Evolutionary conservation across 257 asterid species (phyloP), one percentile per base, ranked within the genome.

Genomic region (Solanum verrucosum): DNA sequence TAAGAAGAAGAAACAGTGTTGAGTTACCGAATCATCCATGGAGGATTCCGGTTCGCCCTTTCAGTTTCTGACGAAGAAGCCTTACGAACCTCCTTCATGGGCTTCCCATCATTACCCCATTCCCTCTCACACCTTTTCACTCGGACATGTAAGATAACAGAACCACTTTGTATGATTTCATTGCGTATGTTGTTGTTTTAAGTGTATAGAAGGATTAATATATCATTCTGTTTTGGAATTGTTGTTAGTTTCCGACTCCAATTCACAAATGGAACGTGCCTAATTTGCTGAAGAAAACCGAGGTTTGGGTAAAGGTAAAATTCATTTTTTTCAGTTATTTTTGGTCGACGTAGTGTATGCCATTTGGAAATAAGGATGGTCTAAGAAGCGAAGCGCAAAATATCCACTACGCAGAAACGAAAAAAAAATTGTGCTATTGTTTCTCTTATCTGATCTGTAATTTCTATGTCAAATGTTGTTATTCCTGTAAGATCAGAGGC

Each of bases 241-340:
- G 4, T 81, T 25, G n/a, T 40, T 73, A 97, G 99, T 93, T 96
- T 87, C 99, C 99, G 1, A 97, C 98, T 87, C 99, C 99, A 83
- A 95, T 97, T 90, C 98, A 97, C 93, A 91, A 90, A 87, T 97
- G 99, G 98, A 93, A 92, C 87, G 96, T 97, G 68, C 99, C 98
- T 18, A 93, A 94, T 95, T 89, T 97, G 92, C 98, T 98, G 5
- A 93, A 91, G 87, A 84, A 92, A 88, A 96, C 98, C n/a, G 95
- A 96, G 91, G 96, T 97, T 87, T 97, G 95, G 93, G 71, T 97
- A 90, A 97, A 97, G 99, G 99, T 97, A 91, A 88, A 88, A 27
- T 74, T 38, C 78, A 11, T 7, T 14, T 21, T 21, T 20, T 88
- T 84, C 86, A 34, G 33, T 31, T 59, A 59, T 35, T 84, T 65